Conservation (phyloP, 1,284 basidiomycete species). For the Cryptococcus amylolentus region DNA sequence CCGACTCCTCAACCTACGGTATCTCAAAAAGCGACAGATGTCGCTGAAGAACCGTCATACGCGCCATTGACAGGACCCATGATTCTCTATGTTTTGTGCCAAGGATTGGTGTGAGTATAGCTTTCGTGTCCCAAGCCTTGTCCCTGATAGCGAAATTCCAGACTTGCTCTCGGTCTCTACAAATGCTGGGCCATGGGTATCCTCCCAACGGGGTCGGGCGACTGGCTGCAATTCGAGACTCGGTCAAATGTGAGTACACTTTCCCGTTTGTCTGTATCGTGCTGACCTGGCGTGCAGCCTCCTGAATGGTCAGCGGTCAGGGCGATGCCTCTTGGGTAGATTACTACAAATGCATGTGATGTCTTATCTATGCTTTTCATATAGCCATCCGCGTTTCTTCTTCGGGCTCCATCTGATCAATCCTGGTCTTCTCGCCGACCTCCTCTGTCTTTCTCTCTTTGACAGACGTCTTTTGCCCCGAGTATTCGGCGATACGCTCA, state of each 20-base stretch:
- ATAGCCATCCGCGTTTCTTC: background rate
- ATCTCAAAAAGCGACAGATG: slow-evolving; percentile 1
- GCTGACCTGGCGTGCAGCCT: slow-evolving; percentile 20
- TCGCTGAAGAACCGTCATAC: slow-evolving; percentile 27
- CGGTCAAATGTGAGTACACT: slow-evolving; percentile 60
- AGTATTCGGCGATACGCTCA: slow-evolving; percentile 59
- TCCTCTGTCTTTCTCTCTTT: background rate
- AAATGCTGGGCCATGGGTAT: slow-evolving; percentile 88
- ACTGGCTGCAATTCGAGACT: slow-evolving; percentile 88
- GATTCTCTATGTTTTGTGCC: slow-evolving; percentile 44
- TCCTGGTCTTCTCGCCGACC: background rate
- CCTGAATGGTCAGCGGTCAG: slow-evolving; percentile 41
- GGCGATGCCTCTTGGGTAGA: slow-evolving; percentile 19
- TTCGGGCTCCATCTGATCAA: background rate
- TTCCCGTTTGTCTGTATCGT: background rate
- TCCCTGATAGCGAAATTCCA: slow-evolving; percentile 33
- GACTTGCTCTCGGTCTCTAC: slow-evolving; percentile 73
- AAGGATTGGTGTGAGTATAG: slow-evolving; percentile 43
- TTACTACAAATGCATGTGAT: slow-evolving; percentile 4
- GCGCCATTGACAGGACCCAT: slow-evolving; percentile 39
- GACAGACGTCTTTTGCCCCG: background rate
- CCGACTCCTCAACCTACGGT: slow-evolving; percentile 14
- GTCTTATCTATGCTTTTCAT: background rate
- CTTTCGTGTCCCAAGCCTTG: background rate
- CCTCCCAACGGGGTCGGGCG: slow-evolving; percentile 77